These are phyloP conservation scores for Huntiella abstrusa DNA, from an alignment of 2,329 filamentous ascomycete species.

Conservation along the genomic window DNA sequence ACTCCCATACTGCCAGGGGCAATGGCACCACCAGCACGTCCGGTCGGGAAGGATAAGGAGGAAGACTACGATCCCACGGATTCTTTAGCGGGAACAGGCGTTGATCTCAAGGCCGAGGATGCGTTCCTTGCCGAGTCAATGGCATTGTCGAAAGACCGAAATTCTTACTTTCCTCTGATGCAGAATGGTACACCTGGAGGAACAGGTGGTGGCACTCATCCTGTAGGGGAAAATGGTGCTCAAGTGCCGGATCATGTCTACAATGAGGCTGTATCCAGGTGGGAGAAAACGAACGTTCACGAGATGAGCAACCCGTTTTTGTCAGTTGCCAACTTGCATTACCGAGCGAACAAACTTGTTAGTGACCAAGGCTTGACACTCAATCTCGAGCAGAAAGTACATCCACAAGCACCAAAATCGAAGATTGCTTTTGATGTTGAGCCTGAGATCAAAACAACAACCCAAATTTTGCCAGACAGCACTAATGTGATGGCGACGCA, in stretches of 20 bases:
- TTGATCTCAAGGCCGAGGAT: slow-evolving; percentile 74
- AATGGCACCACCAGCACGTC: slow-evolving; percentile 43
- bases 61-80: slow-evolving; percentile 66
- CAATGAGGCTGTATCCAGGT: slow-evolving; percentile 42
- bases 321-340: slow-evolving; percentile 40
- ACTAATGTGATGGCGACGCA: slow-evolving; percentile 34
- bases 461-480: slow-evolving; percentile 8
- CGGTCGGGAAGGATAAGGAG: slow-evolving; percentile 32
- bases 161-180: not conserved
- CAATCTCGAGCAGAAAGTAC: slow-evolving; percentile 35
- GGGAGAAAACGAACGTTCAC: slow-evolving; percentile 41
- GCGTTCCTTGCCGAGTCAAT: slow-evolving; percentile 46
- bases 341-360: slow-evolving; percentile 37
- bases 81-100: slow-evolving; percentile 65
- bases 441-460: slow-evolving; percentile 5
- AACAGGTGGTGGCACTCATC: slow-evolving; percentile 46
- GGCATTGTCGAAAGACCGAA: not conserved
- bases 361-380: slow-evolving; percentile 37
- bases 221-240: slow-evolving; percentile 39
- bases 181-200: slow-evolving; percentile 29
- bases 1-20: slow-evolving; percentile 18
- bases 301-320: slow-evolving; percentile 61
- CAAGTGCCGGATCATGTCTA: slow-evolving; percentile 48
- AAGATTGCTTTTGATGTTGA: slow-evolving; percentile 8
- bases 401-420: slow-evolving; percentile 23